Percentiles rank a stretch among this genome's conserved stretches.
phyloP scores from a whole-genome alignment of 2,329 filamentous ascomycete genomes.

The Arachnomyces sp. region DNA sequence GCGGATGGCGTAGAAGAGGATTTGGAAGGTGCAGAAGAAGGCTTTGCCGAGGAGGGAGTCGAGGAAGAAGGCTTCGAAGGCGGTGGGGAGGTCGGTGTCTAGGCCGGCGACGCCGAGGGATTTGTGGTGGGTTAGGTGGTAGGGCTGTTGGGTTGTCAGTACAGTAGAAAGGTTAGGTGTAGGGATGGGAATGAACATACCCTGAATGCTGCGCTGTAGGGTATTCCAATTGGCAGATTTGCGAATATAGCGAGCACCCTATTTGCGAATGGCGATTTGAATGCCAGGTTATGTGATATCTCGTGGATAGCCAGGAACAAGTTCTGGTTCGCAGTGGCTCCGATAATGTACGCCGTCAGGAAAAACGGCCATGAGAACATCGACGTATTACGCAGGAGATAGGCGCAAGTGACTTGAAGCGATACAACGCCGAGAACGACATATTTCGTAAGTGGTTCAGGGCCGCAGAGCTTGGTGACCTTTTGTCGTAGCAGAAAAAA shows the following conservation, averaged over 20 bases:
- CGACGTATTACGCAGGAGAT: constrained; percentile 64
- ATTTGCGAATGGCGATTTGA: constrained; percentile 71
- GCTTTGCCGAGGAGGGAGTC: constrained; percentile 90
- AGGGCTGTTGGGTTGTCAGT: constrained; percentile 50
- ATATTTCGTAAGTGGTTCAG: constrained; percentile 92
- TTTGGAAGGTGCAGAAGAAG: constrained; percentile 99
- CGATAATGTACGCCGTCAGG: constrained; percentile 79
- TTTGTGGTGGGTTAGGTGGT: constrained; percentile 98
- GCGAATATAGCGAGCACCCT: constrained; percentile 83
- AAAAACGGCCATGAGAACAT: constrained; percentile 81
- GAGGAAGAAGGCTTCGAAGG: constrained; percentile 82
- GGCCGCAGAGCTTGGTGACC: constrained; percentile 95
- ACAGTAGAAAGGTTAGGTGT: not conserved
- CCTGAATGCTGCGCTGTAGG: constrained; percentile 92
- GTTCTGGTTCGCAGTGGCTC: constrained; percentile 95
- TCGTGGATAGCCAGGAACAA: constrained; percentile 98
- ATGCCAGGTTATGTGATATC: constrained; percentile 95
- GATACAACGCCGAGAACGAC: constrained; percentile 75
- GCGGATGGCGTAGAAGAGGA: constrained; percentile 94
- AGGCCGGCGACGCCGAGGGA: constrained; percentile 92
- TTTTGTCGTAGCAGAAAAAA: constrained; percentile 28
- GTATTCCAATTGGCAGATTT: constrained; percentile 89
- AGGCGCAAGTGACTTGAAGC: constrained; percentile 71
- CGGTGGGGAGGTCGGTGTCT: constrained; percentile 90
- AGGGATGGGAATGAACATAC: constrained; percentile 40